Percentiles rank a stretch among this genome's conserved stretches.
phyloP scores from a whole-genome alignment of 1,284 basidiomycete genomes.

The Boletus austroedulis region DNA sequence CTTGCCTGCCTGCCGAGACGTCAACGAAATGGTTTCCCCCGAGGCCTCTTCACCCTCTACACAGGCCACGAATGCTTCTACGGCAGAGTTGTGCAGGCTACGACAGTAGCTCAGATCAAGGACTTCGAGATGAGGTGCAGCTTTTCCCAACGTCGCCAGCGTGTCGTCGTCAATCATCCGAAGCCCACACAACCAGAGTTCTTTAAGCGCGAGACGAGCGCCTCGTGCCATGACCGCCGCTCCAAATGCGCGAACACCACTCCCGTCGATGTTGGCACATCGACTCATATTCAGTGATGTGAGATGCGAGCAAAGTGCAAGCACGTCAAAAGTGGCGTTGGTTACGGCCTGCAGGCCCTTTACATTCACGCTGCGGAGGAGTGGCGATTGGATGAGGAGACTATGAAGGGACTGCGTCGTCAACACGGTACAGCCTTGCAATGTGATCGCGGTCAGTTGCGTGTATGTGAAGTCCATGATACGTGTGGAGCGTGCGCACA shows the following conservation, averaged over 20 bases:
- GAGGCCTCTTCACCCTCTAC: slow-evolving; percentile 38
- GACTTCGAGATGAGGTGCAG: slow-evolving; percentile 72
- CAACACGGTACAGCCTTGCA: slow-evolving; percentile 71
- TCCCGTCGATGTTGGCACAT: slow-evolving; percentile 67
- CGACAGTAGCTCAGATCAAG: slow-evolving; percentile 76
- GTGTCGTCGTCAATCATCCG: slow-evolving; percentile 56
- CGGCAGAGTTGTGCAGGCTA: slow-evolving; percentile 68
- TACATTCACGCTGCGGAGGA: slow-evolving; percentile 58
- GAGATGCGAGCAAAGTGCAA: slow-evolving; percentile 59
- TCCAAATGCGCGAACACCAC: slow-evolving; percentile 52
- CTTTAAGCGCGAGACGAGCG: slow-evolving; percentile 50
- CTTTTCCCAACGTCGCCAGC: slow-evolving; percentile 59
- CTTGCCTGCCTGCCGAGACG: slow-evolving; percentile 62
- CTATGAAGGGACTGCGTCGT: slow-evolving; percentile 65
- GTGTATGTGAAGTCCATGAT: slow-evolving; percentile 47
- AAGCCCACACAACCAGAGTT: slow-evolving; percentile 65
- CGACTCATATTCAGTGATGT: slow-evolving; percentile 68
- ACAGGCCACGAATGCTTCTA: slow-evolving; percentile 70
- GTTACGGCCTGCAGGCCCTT: slow-evolving; percentile 68
- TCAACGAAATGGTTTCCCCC: slow-evolving; percentile 48
- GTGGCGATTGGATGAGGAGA: slow-evolving; percentile 68
- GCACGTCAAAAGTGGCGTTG: slow-evolving; percentile 67
- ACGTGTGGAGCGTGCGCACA: slow-evolving; percentile 45
- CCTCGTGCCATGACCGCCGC: slow-evolving; percentile 43
- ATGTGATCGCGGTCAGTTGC: slow-evolving; percentile 66